These are phyloP conservation scores for Cladorrhinum sp. DNA, from an alignment of 2,329 filamentous ascomycete species.

Conservation along the genomic window DNA sequence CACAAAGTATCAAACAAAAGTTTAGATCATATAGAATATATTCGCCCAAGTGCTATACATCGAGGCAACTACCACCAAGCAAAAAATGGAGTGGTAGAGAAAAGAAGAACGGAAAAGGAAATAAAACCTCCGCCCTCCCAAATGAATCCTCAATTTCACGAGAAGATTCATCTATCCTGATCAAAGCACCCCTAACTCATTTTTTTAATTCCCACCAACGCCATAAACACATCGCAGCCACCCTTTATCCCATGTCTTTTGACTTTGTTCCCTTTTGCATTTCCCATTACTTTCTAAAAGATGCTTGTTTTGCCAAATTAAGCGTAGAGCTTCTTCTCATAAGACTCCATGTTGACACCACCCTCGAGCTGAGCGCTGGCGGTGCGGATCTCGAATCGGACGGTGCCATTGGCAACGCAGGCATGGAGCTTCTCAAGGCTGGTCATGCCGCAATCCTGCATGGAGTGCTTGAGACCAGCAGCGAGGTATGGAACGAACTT, in stretches of 20 bases:
- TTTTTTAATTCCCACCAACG: conserved; percentile 11
- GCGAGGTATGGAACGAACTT: conserved; percentile 97
- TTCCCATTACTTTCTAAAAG: conserved; percentile 5
- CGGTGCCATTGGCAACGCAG: conserved; percentile 67
- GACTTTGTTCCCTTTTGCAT: conserved; percentile 9
- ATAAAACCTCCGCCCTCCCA: neutral
- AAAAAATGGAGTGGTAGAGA: neutral
- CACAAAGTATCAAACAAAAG: too few relatives aligned
- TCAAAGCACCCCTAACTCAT: neutral
- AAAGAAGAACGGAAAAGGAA: neutral
- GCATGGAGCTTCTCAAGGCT: conserved; percentile 76
- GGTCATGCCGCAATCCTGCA: conserved; percentile 90
- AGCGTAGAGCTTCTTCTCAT: conserved; percentile 99
- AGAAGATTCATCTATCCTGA: conserved; percentile 1
- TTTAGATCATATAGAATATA: neutral
- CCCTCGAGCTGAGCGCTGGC: conserved; percentile 94
- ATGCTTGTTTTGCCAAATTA: conserved; percentile 40
- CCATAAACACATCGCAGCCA: conserved; percentile 15
- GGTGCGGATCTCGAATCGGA: conserved; percentile 92
- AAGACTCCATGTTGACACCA: conserved; percentile 96
- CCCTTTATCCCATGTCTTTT: conserved; percentile 12
- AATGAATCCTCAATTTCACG: conserved; percentile 10
- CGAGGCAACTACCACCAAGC: neutral
- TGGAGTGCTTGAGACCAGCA: conserved; percentile 92
- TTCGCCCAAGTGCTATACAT: neutral